Base-by-base conservation (phyloP, 805 yeast species). In the Kuraishia borneana region DNA sequence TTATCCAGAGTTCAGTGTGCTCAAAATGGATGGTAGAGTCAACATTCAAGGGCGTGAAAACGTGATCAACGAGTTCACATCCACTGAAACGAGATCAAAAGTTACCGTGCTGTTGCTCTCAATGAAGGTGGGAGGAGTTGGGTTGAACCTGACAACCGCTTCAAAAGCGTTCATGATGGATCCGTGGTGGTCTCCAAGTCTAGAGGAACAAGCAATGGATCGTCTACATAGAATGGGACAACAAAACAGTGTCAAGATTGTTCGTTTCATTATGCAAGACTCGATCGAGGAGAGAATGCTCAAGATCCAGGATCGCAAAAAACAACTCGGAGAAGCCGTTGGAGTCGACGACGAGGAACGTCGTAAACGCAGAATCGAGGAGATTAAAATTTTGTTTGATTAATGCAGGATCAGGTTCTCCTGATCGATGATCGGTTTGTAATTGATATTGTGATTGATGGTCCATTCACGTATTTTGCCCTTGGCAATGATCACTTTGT, bases 181-280 rank as follows among this genome's bases (percentile, higher is more conserved):
- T 48, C 96, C 96, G 0, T 88, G 95, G 92, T 88, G 96, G 96
- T 83, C 92, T 21, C 94, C 84, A 31, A 83, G 94, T 32, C 74
- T 80, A 35, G 95, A 85, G 47, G 84, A 83, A 33, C 96, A 85
- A 53, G 95, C 95, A 0, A 83, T 87, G 39, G 95, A 87, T 56
- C 56, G 97, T 46, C 70, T 89, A 13, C 96, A 88, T 50, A 68
- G 97, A 44, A 83, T 89, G 49, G 96, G 97, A 0, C 97, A 88
- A 50, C 60, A 61, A 8, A 70, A 65, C 18, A 67, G 66, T 28
- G 96, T 89, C 10, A 73, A 70, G 40, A 87, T 88, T 21, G 63
- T 73, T 2, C 58, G 96, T 38, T 88, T 88, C 47, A 84, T 88
- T 30, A 76, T 88, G 56, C 78, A 78, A 43, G 75, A 76, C 31